A percentile compares a stretch with the other conserved stretches of the same genome.
Conservation (phyloP, 1,139 yeast species). For the Candida smagusa region DNA sequence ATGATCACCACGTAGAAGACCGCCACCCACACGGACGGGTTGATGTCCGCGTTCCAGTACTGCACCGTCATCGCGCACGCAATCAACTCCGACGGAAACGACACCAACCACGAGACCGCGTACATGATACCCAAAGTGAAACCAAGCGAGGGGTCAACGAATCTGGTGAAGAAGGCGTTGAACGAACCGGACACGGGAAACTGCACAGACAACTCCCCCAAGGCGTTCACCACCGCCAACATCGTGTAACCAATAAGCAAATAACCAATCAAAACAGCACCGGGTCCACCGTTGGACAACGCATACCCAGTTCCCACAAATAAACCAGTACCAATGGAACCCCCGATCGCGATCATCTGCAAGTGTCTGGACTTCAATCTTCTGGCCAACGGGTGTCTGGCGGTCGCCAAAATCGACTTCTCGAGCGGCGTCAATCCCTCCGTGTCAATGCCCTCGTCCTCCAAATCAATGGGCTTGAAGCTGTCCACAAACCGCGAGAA, state of each 20-base stretch:
- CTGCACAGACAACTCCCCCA: slow-evolving; percentile 29
- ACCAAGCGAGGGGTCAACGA: slow-evolving; percentile 30
- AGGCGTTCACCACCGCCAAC: slow-evolving; percentile 25
- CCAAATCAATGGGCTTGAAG: slow-evolving; percentile 40
- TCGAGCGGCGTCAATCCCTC: slow-evolving; percentile 27
- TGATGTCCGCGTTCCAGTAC: slow-evolving; percentile 23
- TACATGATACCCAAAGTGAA: slow-evolving; percentile 34
- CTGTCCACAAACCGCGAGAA: slow-evolving; percentile 29
- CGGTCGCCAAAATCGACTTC: slow-evolving; percentile 30
- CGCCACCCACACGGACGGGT: slow-evolving; percentile 42
- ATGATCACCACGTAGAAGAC: slow-evolving; percentile 41
- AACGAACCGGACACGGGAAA: slow-evolving; percentile 30
- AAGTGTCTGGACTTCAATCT: slow-evolving; percentile 26
- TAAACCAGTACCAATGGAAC: slow-evolving; percentile 40
- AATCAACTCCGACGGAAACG: slow-evolving; percentile 31
- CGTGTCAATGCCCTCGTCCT: slow-evolving; percentile 38
- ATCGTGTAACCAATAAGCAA: slow-evolving; percentile 23
- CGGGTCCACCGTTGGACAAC: slow-evolving; percentile 68
- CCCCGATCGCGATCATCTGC: slow-evolving; percentile 29
- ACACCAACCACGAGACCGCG: slow-evolving; percentile 30
- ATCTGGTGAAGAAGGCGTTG: slow-evolving; percentile 27
- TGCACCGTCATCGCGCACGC: slow-evolving; percentile 30
- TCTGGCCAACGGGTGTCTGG: slow-evolving; percentile 24
- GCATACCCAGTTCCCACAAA: slow-evolving; percentile 72
- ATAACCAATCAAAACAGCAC: slow-evolving; percentile 22